Base-by-base conservation (phyloP, 768 basidiomycete genomes). In the Trametes elegans region DNA sequence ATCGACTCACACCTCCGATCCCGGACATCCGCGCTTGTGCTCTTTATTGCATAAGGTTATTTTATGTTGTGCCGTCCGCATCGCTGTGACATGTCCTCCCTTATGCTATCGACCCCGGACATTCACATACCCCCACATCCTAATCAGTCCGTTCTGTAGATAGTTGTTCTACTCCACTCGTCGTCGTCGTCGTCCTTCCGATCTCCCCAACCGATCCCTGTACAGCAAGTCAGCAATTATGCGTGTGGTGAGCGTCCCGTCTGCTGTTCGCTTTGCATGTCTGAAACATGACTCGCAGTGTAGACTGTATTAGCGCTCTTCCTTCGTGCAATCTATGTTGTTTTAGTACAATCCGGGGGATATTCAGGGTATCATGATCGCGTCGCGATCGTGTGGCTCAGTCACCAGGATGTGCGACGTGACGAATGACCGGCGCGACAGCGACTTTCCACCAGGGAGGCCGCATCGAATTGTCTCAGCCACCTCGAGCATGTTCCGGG, bases 41-140 rank as follows among this genome's bases (percentile, higher is more conserved):
- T 53, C 52, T 54, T 54, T 49, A 59, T 54, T 53, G 48, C 57
- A 59, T 54, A 59, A 59, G 48, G 47, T 53, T 59, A 59, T 59
- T 40, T 29, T 54, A 46, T 50, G 57, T 54, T 53, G 46, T 49
- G 57, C 51, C 39, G 43, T 43, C 48, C 43, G 45, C 57, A 50
- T 48, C 42, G 57, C 57, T 58, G 50, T 58, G 57, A 11, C 57
- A 49, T 58, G 53, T 27, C 42, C 43, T 43, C 52, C 57, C 52
- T 54, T 53, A 59, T 59, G 57, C 57, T 59, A 42, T 59, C 57
- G 57, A 53, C 21, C 41, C 39, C 47, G 29, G 48, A 49, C 47
- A 43, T 52, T 44, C 27, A 18, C n/a, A 34, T 47, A 32, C 49
- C 23, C 39, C 54, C 55, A 50, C 56, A 52, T 47, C 43, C 38